Conservation (phyloP, 306 rosid genomes). For the Acacia confusa region DNA sequence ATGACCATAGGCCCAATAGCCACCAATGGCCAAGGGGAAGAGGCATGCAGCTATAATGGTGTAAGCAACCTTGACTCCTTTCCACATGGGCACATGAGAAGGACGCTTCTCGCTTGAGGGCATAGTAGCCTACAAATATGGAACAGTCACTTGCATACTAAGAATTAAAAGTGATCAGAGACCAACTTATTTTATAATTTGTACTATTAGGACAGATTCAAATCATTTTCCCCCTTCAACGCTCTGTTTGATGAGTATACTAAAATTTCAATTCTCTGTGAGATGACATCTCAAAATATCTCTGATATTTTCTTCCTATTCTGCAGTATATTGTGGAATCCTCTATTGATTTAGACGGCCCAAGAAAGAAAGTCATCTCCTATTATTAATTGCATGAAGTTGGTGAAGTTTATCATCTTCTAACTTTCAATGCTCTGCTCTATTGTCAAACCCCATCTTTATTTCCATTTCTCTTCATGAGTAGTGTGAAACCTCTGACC, state of each 20-base stretch:
- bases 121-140: conserved; percentile 12
- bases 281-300: background rate
- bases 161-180: background rate
- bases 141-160: background rate
- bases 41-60: conserved; percentile 3
- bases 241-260: background rate
- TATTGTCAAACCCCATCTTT: background rate
- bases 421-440: background rate
- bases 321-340: background rate
- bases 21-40: conserved; percentile 15
- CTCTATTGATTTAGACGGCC: background rate
- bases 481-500: background rate
- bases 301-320: background rate
- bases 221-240: background rate
- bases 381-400: background rate
- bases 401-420: background rate
- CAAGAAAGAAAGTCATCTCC: background rate
- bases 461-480: background rate
- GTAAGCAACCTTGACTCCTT: conserved; percentile 12
- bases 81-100: conserved; percentile 18
- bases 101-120: conserved; percentile 19
- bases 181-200: background rate
- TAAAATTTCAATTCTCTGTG: background rate
- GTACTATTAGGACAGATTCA: background rate
- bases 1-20: conserved; percentile 12